Base-by-base conservation (phyloP, 495 filamentous ascomycete genomes). In the Lophiostoma macrostomum region DNA sequence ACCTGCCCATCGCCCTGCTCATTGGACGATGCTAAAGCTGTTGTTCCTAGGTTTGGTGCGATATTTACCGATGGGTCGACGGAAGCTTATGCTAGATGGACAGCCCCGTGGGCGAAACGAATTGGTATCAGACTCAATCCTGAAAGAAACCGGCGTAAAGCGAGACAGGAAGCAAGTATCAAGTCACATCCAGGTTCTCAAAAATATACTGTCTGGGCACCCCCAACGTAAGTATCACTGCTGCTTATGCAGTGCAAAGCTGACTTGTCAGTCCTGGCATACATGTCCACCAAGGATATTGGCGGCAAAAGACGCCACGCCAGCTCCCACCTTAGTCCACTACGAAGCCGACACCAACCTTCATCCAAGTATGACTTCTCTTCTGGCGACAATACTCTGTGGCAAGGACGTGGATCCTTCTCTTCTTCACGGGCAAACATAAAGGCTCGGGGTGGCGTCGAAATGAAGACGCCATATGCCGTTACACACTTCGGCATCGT, bases 161-260 rank as follows among this genome's bases (percentile, higher is more conserved):
- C 80, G 90, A 50, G 74, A 67, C 31, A 76, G 93, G 45, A 98
- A 98, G 69, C 88, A 95, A 67, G 87, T 98, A 7, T 96, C 91
- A 0, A 96, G 91, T 60, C 93, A 98, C 68, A 87, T 97, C 52
- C 93, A 98, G 73, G 91, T 96, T n/a, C 71, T 98, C 36, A 96
- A 94, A 71, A 81, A 81, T 11, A 87, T 90, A 62, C 74, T 91
- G 55, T 74, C 76, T 48, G 74, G 79, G 19, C 78, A 86, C 60
- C 80, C 75, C 29, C 66, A 56, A 51, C 72, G 75, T 80, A 76
- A 76, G 59, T 74, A 19, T 35, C 1, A 45, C 13, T 18, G 1
- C 8, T 22, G 16, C 20, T 37, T 0, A 22, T 24, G 13, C 3
- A 25, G 28, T 12, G 38, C 0, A 28, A 40, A 11, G 22, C 7